Evolutionary conservation across 2,329 filamentous ascomycete species (phyloP).

Genomic region (Coleophoma cylindrospora): DNA sequence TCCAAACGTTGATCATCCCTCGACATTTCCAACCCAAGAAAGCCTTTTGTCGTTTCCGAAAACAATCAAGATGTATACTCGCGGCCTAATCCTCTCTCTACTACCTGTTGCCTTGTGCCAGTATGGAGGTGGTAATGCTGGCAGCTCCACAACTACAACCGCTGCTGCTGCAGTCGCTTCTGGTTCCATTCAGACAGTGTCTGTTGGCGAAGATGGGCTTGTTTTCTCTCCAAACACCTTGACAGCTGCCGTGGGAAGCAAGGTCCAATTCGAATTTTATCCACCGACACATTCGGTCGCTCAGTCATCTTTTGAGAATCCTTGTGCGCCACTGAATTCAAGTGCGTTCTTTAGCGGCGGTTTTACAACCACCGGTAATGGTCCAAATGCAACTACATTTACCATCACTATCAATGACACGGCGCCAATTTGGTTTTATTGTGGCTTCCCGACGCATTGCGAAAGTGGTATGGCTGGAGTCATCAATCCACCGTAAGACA

Average conservation of each 20-base stretch:
- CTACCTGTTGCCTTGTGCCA: too few relatives aligned
- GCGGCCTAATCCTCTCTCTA: too few relatives aligned
- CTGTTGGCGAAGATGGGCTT: conserved; percentile 28
- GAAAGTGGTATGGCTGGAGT: conserved; percentile 37
- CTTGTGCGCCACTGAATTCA: conserved; percentile 24
- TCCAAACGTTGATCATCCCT: too few relatives aligned
- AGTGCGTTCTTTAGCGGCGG: conserved; percentile 20
- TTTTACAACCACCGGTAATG: conserved; percentile 8
- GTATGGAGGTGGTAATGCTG: too few relatives aligned
- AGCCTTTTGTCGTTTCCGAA: too few relatives aligned
- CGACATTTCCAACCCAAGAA: too few relatives aligned
- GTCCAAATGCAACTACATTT: conserved; percentile 29
- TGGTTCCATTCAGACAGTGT: conserved; percentile 21
- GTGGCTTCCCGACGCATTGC: conserved; percentile 32
- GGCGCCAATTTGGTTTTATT: conserved; percentile 39
- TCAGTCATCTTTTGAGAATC: conserved; percentile 27
- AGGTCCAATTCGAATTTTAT: conserved; percentile 51
- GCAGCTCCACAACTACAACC: not conserved
- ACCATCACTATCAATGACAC: conserved; percentile 33
- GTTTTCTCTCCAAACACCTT: conserved; percentile 45
- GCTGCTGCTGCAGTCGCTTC: not conserved
- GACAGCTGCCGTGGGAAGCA: conserved; percentile 41
- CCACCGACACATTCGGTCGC: conserved; percentile 45
- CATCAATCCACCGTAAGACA: conserved; percentile 33
- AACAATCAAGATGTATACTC: too few relatives aligned